Evolutionary conservation across 2,329 filamentous ascomycete genomes (phyloP).

Genomic region (Rhytidhysteron rufulum): DNA sequence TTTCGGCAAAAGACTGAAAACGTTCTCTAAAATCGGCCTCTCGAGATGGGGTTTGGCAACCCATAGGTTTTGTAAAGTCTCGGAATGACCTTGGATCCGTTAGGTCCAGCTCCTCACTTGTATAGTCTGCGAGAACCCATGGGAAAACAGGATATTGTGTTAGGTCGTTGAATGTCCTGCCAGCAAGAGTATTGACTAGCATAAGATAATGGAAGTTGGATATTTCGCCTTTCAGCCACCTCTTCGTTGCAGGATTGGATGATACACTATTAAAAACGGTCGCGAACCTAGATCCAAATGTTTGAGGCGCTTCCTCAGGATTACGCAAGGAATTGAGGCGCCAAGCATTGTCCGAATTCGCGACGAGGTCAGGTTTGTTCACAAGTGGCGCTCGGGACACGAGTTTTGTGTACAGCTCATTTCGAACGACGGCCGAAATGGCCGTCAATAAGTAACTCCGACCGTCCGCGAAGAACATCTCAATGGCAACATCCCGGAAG

Average conservation of each 20-base stretch:
- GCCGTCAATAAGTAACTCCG: constrained; percentile 90
- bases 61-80: constrained; percentile 94
- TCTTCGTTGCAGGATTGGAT: constrained; percentile 78
- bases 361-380: constrained; percentile 62
- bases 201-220: constrained; percentile 99
- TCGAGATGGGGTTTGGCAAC: constrained; percentile 74
- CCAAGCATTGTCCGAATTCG: constrained; percentile 86
- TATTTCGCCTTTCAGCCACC: constrained; percentile 90
- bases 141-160: constrained; percentile 98
- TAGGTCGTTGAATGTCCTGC: constrained; percentile 93
- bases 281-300: constrained; percentile 82
- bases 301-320: constrained; percentile 59
- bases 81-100: constrained; percentile 80
- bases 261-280: constrained; percentile 84
- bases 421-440: constrained; percentile 67
- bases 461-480: constrained; percentile 95
- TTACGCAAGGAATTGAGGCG: constrained; percentile 78
- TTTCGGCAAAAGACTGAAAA: constrained; percentile 84
- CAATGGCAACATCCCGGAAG: constrained; percentile 93
- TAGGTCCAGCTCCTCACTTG: constrained; percentile 85
- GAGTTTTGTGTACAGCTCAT: constrained; percentile 77
- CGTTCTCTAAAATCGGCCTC: constrained; percentile 78
- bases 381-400: constrained; percentile 77
- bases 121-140: constrained; percentile 95
- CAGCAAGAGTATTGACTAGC: constrained; percentile 96